Conservation (phyloP, 495 filamentous ascomycete species). For the Penicillium fimorum region DNA sequence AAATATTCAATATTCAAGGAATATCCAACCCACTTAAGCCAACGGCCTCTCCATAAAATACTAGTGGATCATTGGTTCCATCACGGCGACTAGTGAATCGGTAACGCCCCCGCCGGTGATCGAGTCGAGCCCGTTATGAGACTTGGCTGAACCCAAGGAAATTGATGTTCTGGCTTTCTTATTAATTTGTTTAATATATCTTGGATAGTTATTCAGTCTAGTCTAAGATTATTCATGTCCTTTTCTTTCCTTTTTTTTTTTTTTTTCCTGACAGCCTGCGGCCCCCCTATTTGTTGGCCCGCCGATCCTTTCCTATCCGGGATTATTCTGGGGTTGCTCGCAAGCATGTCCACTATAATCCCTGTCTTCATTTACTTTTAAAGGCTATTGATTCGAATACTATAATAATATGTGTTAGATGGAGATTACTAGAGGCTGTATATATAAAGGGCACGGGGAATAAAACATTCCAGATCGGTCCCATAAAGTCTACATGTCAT, state of each 20-base stretch:
- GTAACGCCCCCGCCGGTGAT: conserved; percentile 32
- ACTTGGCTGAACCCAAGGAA: conserved; percentile 18
- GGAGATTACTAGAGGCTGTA: too few relatives aligned
- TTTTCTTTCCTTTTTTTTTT: neutral
- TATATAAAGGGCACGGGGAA: too few relatives aligned
- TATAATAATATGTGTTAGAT: too few relatives aligned
- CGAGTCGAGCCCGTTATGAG: conserved; percentile 27
- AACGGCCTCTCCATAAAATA: conserved; percentile 29
- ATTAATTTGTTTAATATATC: too few relatives aligned
- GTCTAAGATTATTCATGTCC: too few relatives aligned
- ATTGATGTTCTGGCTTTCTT: too few relatives aligned
- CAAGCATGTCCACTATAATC: conserved; percentile 9
- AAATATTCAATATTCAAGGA: neutral
- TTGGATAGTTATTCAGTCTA: too few relatives aligned
- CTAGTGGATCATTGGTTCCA: conserved; percentile 27
- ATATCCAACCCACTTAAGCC: conserved; percentile 24
- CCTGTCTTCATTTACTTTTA: conserved; percentile 3
- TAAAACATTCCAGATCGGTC: conserved; percentile 11
- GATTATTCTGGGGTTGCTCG: conserved; percentile 20
- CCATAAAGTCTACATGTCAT: conserved; percentile 3
- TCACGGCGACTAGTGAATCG: conserved; percentile 28
- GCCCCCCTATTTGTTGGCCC: conserved; percentile 18
- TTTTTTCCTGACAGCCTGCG: neutral
- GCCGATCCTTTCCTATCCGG: conserved; percentile 20
- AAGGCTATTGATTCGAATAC: too few relatives aligned